Percentiles rank a stretch among this genome's conserved stretches.
phyloP scores from a whole-genome alignment of 306 rosid species.

The Adenanthera pavonina region DNA sequence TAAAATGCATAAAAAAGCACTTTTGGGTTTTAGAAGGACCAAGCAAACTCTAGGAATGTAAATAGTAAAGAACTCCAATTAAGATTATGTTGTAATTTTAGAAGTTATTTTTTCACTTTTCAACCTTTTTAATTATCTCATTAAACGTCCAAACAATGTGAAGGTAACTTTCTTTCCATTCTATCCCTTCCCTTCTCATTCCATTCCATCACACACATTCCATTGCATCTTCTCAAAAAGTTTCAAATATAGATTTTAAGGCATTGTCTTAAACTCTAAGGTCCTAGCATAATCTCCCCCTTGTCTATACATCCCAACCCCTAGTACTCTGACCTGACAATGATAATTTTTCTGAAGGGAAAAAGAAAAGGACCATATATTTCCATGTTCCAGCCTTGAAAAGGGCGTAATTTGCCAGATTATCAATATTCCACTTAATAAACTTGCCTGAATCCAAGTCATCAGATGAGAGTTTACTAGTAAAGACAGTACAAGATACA shows the following conservation, averaged over 20 bases:
- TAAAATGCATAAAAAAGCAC: not conserved
- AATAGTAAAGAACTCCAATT: not conserved
- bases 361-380: not conserved
- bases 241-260: not conserved
- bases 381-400: not conserved
- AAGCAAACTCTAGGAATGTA: not conserved
- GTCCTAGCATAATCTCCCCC: not conserved
- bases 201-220: not conserved
- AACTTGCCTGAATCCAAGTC: not conserved
- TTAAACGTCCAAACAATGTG: not conserved
- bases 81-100: not conserved
- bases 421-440: not conserved
- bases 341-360: not conserved
- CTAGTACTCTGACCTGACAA: not conserved
- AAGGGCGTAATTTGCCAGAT: not conserved
- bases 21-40: not conserved
- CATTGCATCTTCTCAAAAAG: not conserved
- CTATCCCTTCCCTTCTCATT: no score
- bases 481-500: not conserved
- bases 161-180: not conserved
- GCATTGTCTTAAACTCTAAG: not conserved
- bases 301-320: not conserved
- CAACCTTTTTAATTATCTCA: not conserved
- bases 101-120: not conserved
- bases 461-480: not conserved